Conservation (phyloP, 768 basidiomycete species). For the Tulasnella sp. region DNA sequence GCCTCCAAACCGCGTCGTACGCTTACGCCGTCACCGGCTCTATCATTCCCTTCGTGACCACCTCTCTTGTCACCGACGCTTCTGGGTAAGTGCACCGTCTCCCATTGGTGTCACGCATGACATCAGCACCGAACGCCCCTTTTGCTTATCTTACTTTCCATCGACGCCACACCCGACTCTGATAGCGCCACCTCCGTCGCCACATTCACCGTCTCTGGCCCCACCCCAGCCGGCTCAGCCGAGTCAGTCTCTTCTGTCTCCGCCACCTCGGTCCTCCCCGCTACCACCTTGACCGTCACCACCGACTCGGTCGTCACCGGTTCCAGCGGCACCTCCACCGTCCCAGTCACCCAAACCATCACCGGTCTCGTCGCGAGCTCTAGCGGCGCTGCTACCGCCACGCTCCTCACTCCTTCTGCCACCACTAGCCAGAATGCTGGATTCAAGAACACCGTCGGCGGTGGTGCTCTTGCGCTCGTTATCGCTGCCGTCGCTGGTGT, state of each 20-base stretch:
- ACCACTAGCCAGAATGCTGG: neutral
- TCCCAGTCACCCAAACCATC: slow-evolving; percentile 1
- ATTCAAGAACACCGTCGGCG: neutral
- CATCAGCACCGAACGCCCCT: neutral
- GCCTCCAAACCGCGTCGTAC: neutral
- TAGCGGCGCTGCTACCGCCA: neutral
- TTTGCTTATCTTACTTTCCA: neutral
- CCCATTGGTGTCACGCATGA: too few species aligned
- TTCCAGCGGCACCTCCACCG: neutral
- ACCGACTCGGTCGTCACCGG: neutral
- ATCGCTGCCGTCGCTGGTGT: neutral
- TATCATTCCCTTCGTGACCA: neutral
- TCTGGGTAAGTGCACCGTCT: neutral
- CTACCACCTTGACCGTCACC: neutral
- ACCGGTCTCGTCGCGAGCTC: neutral
- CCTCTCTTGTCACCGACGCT: neutral
- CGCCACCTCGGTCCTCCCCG: neutral
- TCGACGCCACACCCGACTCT: neutral
- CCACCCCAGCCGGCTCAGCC: neutral
- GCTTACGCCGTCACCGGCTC: neutral
- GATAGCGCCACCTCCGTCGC: neutral
- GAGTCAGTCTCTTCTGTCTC: neutral
- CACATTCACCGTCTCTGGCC: neutral
- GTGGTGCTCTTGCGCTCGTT: neutral
- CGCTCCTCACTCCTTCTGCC: neutral